Evolutionary conservation across 805 yeast species (phyloP), one percentile per base, ranked within the genome.

Genomic region (Pichia deserticola): DNA sequence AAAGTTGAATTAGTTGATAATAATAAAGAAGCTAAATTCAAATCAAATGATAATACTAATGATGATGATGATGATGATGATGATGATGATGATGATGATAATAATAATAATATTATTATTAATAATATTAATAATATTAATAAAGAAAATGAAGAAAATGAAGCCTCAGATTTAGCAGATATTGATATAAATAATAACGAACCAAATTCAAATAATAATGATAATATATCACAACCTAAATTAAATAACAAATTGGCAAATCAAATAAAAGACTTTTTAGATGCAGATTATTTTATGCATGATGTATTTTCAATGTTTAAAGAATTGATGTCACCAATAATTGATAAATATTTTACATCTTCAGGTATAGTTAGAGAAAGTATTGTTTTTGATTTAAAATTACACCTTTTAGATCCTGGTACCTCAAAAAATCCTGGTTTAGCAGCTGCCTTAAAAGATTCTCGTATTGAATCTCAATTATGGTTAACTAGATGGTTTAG

Each of bases 401-500:
- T 78, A 39, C 77, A 77, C 69, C 71, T 76, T 51, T 69, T 74
- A 5, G 83, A 78, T 57, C 33, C 20, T 5, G 52, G 49, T 5
- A 38, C 42, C 1, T 11, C 43, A 7, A 38, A 41, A 34, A 42
- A 45, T 7, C 57, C 57, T 1, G 49, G 48, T 25, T 42, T 54
- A 20, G 57, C 53, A 41, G 36, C 49, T 4, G 47, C 53, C 5
- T 45, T 54, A n/a, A 48, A 51, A 30, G 54, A 51, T 9, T 37
- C 51, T 12, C 51, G 69, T 50, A 59, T 78, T 5, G 81, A 78
- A 51, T 69, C 78, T 3, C 76, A 77, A 47, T 66, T 78, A 40
- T 78, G 82, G 82, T 65, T 77, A 29, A 73, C 78, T n/a, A 58
- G 83, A 41, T 78, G 73, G 60, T 69, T 74, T 32, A 60, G 82